Base-by-base conservation (phyloP, 495 filamentous ascomycete genomes). In the Tuber brumale region DNA sequence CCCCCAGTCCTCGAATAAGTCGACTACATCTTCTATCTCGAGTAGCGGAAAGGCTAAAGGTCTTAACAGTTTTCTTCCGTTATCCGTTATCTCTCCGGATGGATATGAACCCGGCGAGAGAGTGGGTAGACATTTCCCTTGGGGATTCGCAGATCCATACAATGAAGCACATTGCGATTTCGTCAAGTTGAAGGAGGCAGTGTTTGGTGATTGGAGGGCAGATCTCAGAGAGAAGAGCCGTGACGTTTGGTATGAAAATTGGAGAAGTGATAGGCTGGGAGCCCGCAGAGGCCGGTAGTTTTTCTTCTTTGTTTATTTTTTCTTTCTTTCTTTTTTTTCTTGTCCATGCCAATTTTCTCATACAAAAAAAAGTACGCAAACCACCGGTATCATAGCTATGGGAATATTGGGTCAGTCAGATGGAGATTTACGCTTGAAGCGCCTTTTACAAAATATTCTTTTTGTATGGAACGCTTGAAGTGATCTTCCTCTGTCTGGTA, bases 91-190 rank as follows among this genome's bases (percentile, higher is more conserved):
- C 81, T 95, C 93, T 43, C 95, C 95, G 1, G 95, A 99, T 81
- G 89, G 90, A 44, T 94, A 97, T 85, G 94, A 95, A 80, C 89
- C 93, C 61, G 88, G 87, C 31, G 87, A 90, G 61, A 86, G 86
- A 18, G 84, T 94, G 72, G 95, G 94, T 27, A 90, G 95, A 72
- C 90, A 89, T 70, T 99, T 98, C 81, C 92, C 96, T 7, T 99
- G 95, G 95, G 95, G 95, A 31, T 95, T 97, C 82, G 95, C 95
- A 18, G 93, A 97, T 81, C 95, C 95, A 0, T 93, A 94, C 85
- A 89, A 97, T 81, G 86, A 91, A 45, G 90, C 92, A 79, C 95
- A 99, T 85, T 99, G 96, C 85, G 95, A 99, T 84, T 97, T 97
- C 85, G 86, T 92, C n/a, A 90, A 90, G 74, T 86, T 99, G 76